Evolutionary conservation across 2,329 filamentous ascomycete species (phyloP).

Genomic region (Basipetospora chlamydospora): DNA sequence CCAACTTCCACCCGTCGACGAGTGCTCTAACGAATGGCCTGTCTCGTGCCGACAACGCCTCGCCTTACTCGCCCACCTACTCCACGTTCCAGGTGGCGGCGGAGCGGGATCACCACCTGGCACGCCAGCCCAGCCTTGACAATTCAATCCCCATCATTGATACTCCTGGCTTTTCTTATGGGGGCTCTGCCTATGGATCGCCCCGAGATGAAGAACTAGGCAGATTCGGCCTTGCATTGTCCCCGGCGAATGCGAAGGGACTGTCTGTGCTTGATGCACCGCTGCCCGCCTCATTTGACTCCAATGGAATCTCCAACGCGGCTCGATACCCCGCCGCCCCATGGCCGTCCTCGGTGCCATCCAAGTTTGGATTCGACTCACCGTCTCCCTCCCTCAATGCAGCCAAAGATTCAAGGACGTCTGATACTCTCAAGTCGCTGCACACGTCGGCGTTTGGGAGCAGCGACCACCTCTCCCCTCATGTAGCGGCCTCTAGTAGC

Average conservation of each 20-base stretch:
- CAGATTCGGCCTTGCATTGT: slow-evolving; percentile 58
- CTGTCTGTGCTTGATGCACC: slow-evolving; percentile 90
- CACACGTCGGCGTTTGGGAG: slow-evolving; percentile 55
- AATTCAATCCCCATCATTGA: slow-evolving; percentile 44
- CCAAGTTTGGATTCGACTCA: slow-evolving; percentile 79
- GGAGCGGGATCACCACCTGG: slow-evolving; percentile 27
- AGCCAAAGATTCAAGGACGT: slow-evolving; percentile 45
- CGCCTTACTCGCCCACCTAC: slow-evolving; percentile 20
- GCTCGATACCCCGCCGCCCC: slow-evolving; percentile 66
- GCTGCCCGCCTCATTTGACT: slow-evolving; percentile 88
- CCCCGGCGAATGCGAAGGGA: slow-evolving; percentile 54
- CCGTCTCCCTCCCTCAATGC: slow-evolving; percentile 60
- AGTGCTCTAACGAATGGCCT: slow-evolving; percentile 49
- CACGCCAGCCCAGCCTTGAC: slow-evolving; percentile 37
- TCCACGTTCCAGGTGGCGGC: slow-evolving; percentile 21
- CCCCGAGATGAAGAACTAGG: slow-evolving; percentile 53
- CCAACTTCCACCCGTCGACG: slow-evolving; percentile 49
- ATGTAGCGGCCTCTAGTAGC: slow-evolving; percentile 25
- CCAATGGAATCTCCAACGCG: slow-evolving; percentile 84
- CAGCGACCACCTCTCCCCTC: slow-evolving; percentile 44
- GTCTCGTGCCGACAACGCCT: slow-evolving; percentile 27
- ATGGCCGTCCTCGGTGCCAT: slow-evolving; percentile 83
- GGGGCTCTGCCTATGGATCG: slow-evolving; percentile 59
- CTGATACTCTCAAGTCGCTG: slow-evolving; percentile 48
- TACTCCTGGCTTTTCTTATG: slow-evolving; percentile 39